Evolutionary conservation across 805 yeast species (phyloP), one percentile per base, ranked within the genome.

Genomic region (Hanseniaspora hatyaiensis): DNA sequence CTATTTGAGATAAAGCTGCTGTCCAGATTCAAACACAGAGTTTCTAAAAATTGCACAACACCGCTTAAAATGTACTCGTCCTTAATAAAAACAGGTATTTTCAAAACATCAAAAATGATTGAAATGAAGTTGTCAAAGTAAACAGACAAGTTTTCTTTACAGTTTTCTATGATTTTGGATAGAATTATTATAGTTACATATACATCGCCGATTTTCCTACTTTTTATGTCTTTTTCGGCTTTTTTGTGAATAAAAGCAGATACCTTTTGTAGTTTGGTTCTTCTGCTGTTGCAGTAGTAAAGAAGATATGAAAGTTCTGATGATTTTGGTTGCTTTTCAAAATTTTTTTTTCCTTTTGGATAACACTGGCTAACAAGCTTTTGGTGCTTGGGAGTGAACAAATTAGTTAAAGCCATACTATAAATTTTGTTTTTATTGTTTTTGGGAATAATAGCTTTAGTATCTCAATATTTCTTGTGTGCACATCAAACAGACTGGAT

Each of bases 291-390:
- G 18, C 95, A 95, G 62, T 89, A 89, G 68, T 82, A 89, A 28
- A 89, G 66, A 54, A 89, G 70, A 59, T 87, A 86, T 51, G 94
- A 81, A 40, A 94, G 71, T 61, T 92, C 97, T 18, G 94, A 85
- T 2, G 94, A 78, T 61, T 89, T 88, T 13, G 98, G 95, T 57
- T 82, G 80, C 66, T 88, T 88, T 58, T 88, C 97, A 36, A 24
- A 45, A 5, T 74, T 73, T 6, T 78, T 80, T 52, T 86, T 73
- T 1, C 96, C 96, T 1, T 92, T 75, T 5, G 95, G 97, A 62
- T 89, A 89, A 67, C 97, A 92, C 62, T 85, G 95, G 44, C 82
- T 73, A 32, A 92, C 83, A 57, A 88, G 71, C 58, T 84, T 79
- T 64, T 88, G 96, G 63, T 88, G 97, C 61, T 89, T 88, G 2